Evolutionary conservation across 805 yeast genomes (phyloP).

Genomic region (Nakazawaea laoshanensis): DNA sequence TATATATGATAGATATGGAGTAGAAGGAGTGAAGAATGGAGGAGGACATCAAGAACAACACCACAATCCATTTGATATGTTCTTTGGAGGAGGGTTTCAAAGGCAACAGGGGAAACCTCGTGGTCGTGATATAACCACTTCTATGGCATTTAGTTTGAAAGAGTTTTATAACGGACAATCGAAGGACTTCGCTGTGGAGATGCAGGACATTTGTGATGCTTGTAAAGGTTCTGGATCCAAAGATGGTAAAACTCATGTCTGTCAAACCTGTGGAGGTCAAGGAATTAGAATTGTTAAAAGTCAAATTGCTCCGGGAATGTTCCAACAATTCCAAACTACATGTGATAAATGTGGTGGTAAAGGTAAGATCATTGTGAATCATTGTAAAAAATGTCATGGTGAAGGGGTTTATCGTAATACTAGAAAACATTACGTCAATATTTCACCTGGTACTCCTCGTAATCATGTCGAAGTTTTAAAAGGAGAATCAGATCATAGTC

Average conservation of each 20-base stretch:
- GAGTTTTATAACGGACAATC: conserved; percentile 68
- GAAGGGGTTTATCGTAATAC: conserved; percentile 46
- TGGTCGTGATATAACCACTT: conserved; percentile 57
- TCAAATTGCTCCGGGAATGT: conserved; percentile 85
- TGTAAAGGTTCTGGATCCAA: conserved; percentile 84
- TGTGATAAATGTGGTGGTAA: conserved; percentile 79
- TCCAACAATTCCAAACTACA: conserved; percentile 71
- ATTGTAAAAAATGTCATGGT: conserved; percentile 70
- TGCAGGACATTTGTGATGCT: conserved; percentile 67
- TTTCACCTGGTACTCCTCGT: conserved; percentile 67
- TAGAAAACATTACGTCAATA: conserved; percentile 50
- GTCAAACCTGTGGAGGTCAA: conserved; percentile 65
- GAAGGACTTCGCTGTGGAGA: conserved; percentile 48
- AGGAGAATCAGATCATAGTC: conserved; percentile 80
- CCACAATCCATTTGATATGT: conserved; percentile 38
- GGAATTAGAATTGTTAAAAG: conserved; percentile 60
- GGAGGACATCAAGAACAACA: conserved; percentile 36
- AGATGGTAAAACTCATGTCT: conserved; percentile 62
- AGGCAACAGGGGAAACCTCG: conserved; percentile 29
- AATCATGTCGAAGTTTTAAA: conserved; percentile 46
- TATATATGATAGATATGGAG: conserved; percentile 71
- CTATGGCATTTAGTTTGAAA: conserved; percentile 45
- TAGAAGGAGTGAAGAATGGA: conserved; percentile 59
- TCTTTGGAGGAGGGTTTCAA: conserved; percentile 31
- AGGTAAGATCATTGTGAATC: conserved; percentile 57